Conservation (phyloP, 306 rosid species). For the Styphnolobium japonicum region DNA sequence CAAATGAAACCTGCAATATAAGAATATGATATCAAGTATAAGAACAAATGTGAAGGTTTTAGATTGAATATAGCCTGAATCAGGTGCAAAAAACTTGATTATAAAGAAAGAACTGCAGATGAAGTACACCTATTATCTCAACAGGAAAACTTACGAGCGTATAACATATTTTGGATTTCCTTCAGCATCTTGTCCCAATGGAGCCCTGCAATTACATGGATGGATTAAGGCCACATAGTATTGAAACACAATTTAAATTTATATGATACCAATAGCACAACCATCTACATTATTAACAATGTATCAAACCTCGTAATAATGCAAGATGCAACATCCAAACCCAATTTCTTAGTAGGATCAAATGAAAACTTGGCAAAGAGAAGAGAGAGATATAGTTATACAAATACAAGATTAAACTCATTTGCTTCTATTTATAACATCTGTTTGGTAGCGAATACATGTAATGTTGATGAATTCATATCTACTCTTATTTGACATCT, state of each 20-base stretch:
- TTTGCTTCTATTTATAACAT: neutral
- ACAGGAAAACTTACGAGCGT: constrained; percentile 57
- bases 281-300: neutral
- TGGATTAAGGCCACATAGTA: neutral
- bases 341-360: constrained; percentile 56
- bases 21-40: too few species aligned
- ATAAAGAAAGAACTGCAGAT: neutral
- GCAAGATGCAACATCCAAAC: constrained; percentile 60
- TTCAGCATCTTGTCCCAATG: constrained; percentile 51
- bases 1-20: too few species aligned
- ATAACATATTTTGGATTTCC: constrained; percentile 53
- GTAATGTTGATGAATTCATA: too few species aligned
- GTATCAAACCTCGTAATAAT: constrained; percentile 50
- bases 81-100: neutral
- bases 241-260: neutral
- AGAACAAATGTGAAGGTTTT: too few species aligned
- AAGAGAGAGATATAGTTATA: too few species aligned
- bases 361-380: constrained; percentile 52
- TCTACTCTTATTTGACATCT: too few species aligned
- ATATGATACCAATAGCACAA: neutral
- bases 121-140: neutral
- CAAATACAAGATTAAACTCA: neutral
- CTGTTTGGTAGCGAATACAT: neutral
- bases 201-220: constrained; percentile 43
- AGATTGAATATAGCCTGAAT: neutral